Percentiles rank a stretch among this genome's conserved stretches.
Conservation (phyloP, 306 rosid species). For the Glycine tomentella region DNA sequence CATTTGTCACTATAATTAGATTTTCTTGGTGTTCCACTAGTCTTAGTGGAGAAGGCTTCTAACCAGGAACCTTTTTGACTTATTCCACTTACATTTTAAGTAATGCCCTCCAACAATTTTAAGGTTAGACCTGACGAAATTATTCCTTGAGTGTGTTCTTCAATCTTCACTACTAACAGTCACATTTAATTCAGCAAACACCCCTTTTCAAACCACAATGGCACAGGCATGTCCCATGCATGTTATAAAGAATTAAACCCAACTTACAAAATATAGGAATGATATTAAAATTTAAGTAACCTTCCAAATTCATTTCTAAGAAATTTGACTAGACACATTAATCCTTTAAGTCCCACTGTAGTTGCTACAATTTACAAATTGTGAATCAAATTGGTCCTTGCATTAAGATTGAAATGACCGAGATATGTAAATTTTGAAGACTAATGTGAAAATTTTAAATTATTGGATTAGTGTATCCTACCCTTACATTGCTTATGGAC, state of each 20-base stretch:
- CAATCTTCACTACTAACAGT: neutral
- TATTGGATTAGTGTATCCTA: neutral
- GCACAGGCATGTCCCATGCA: neutral
- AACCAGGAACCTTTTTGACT: slow-evolving; percentile 34
- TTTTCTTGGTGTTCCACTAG: slow-evolving; percentile 48
- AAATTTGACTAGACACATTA: neutral
- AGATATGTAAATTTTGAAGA: neutral
- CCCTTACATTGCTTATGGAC: neutral
- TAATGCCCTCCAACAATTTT: slow-evolving; percentile 1
- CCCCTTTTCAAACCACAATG: neutral
- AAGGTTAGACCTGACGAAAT: neutral
- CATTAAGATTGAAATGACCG: neutral
- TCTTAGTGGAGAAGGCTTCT: slow-evolving; percentile 32
- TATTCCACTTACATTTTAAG: slow-evolving; percentile 41
- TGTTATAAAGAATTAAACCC: neutral
- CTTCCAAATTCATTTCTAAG: neutral
- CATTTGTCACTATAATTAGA: neutral
- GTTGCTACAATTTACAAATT: neutral
- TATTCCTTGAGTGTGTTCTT: neutral
- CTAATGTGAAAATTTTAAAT: neutral
- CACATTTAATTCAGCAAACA: neutral
- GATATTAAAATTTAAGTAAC: neutral
- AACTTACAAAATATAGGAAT: neutral
- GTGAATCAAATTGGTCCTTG: neutral
- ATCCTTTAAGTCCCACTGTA: neutral